Conservation (phyloP, 208 protist species). For the Trypanosoma mega region DNA sequence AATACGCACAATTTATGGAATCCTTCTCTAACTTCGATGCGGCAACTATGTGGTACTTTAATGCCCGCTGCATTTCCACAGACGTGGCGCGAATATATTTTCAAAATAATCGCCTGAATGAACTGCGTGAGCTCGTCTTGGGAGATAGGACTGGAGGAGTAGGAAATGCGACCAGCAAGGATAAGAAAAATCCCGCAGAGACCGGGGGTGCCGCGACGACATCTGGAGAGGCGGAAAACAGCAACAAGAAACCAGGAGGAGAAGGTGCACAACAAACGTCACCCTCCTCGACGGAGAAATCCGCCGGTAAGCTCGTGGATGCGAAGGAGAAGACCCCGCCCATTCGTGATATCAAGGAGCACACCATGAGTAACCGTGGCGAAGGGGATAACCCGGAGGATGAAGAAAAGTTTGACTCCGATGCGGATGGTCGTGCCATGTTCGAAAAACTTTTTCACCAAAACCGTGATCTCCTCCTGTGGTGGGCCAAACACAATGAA, state of each 20-base stretch:
- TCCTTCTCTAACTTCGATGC: conserved; percentile 89
- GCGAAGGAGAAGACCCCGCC: too few relatives aligned
- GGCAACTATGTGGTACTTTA: conserved; percentile 92
- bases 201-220: too few relatives aligned
- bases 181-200: conserved; percentile 2
- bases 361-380: background rate
- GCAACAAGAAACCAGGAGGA: too few relatives aligned
- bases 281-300: too few relatives aligned
- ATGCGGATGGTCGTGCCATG: conserved; percentile 31
- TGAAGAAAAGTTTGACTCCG: conserved; percentile 19
- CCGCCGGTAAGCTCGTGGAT: too few relatives aligned
- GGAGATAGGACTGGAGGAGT: conserved; percentile 8
- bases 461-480: conserved; percentile 83
- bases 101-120: conserved; percentile 69
- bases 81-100: conserved; percentile 95
- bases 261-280: too few relatives aligned
- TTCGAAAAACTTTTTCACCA: conserved; percentile 64
- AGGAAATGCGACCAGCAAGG: background rate
- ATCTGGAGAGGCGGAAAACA: too few relatives aligned
- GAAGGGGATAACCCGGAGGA: background rate
- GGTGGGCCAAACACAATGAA: conserved; percentile 94
- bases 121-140: conserved; percentile 88
- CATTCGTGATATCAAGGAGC: too few relatives aligned
- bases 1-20: conserved; percentile 95
- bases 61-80: conserved; percentile 80